Base-by-base conservation (phyloP, 148 eudicot species). In the Vaccinium vitisidaea region DNA sequence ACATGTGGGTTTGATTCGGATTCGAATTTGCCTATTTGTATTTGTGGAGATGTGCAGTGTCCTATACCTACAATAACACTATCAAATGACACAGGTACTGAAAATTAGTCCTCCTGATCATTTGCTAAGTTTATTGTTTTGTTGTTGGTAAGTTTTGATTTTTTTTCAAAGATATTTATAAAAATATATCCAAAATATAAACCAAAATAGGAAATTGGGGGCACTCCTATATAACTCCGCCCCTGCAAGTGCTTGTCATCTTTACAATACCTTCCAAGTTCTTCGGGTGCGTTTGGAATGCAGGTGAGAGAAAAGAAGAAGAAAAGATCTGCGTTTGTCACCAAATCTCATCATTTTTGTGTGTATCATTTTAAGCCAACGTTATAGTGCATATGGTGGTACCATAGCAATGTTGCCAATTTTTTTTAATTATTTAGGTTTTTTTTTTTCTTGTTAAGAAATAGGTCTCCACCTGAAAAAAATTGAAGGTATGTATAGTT, bases 41-140 rank as follows among this genome's bases (percentile, higher is more conserved):
- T 89, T 87, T 89, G 90, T 70, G 85, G 75, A 5, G 83, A 87
- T 80, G 82, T 39, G 52, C 58, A 56, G 14, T 90, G 92, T 63
- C 5, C 59, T 6, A 18, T 50, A n/a, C 76, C 19, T 61, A 36
- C 30, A 18, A 6, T 30, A 18, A 0, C 52, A 1, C 18, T 13
- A 13, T 1, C 18, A n/a, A n/a, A 1, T 61, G 69, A 61, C 9
- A n/a, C 71, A 83, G 85, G 85, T 86, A 55, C 81, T 32, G 9
- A 23, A 49, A n/a, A 32, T 43, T 43, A 63, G 16, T 5, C 25
- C 54, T 85, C 48, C 18, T 81, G 49, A 5, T 61, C 30, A 8
- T 23, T 49, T 49, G 55, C 79, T 46, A 46, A 32, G n/a, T 10
- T 9, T 21, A 8, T 21, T 3, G 8, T 63, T 7, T 70, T 30